phyloP scores from a whole-genome alignment of 164 flowering plant genomes.

The Vitis labrusca region DNA sequence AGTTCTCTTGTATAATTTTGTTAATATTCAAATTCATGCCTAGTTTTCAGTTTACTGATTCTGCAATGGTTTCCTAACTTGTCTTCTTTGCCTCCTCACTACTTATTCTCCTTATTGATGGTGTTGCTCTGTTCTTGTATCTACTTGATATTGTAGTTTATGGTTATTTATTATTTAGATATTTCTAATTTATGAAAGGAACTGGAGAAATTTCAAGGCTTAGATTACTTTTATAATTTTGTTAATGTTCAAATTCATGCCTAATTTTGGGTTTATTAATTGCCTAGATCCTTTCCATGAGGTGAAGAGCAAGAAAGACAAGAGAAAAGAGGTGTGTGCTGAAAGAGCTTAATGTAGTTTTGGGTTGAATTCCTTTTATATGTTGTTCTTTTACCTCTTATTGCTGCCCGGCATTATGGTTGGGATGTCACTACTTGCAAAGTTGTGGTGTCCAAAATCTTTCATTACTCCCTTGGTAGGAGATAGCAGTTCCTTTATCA shows the following conservation, averaged over 20 bases:
- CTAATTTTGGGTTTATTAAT: constrained; percentile 12
- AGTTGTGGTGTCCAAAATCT: background rate
- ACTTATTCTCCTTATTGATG: too few relatives aligned
- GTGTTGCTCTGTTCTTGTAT: too few relatives aligned
- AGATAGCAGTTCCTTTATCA: background rate
- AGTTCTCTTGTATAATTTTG: background rate
- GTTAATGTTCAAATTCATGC: background rate
- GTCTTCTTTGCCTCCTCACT: too few relatives aligned
- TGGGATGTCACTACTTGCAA: background rate
- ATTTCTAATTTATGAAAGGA: background rate
- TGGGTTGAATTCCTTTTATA: background rate
- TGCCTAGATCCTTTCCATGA: constrained; percentile 91
- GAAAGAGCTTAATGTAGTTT: too few relatives aligned
- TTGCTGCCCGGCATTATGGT: background rate
- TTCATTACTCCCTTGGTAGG: background rate
- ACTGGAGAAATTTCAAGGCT: background rate
- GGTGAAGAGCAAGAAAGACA: constrained; percentile 97
- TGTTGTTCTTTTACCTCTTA: background rate
- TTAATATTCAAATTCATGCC: background rate
- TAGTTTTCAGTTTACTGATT: constrained; percentile 13
- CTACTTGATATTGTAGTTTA: background rate
- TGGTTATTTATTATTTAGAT: background rate
- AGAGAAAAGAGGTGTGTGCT: constrained; percentile 87
- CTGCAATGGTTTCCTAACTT: too few relatives aligned
- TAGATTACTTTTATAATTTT: background rate